Evolutionary conservation across 2,329 filamentous ascomycete genomes (phyloP), one percentile per base, ranked within the genome.

Genomic region (Fusarium anguioides): DNA sequence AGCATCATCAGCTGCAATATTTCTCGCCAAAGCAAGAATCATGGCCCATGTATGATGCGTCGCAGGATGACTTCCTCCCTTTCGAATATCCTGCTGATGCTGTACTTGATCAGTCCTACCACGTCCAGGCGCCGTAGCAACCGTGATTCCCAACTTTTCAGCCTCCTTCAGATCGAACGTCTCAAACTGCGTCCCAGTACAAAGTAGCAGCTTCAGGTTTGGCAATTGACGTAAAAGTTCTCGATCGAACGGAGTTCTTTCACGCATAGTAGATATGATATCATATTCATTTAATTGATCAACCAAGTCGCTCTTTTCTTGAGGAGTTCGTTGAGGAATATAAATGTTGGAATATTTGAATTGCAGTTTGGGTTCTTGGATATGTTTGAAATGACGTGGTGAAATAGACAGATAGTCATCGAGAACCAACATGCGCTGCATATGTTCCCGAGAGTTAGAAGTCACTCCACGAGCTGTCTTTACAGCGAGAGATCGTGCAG

Each of bases 51-150:
- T 26, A 26, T 51, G 48, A 1, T 51, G 48, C 1, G 48, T 51
- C 0, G 48, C 27, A 9, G 48, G 48, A 33, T 51, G 48, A 3
- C 27, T 46, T 33, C 48, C 48, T 14, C 48, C 48, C 29, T 51
- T 51, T 3, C 20, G 37, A 0, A 51, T 51, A 17, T 51, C 48
- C 39, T 51, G 48, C 11, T 51, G 29, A 33, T 51, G 48, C n/a
- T 46, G 40, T 8, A 20, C n/a, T 8, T 10, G 37, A 4, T 51
- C 48, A 24, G 37, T 51, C 6, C 48, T 26, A 1, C 48, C 48
- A 2, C 48, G 48, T 20, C 48, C 48, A 10, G 23, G 4, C 10
- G 48, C 39, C 6, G 39, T 33, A 8, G 39, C 48, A 5, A 51
- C 39, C 6, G n/a, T 24, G 12, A 51, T 51, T 2, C 27, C 48